Evolutionary conservation across 2,329 filamentous ascomycete genomes (phyloP), one percentile per base, ranked within the genome.

Genomic region (Cordyceps tenuipes): DNA sequence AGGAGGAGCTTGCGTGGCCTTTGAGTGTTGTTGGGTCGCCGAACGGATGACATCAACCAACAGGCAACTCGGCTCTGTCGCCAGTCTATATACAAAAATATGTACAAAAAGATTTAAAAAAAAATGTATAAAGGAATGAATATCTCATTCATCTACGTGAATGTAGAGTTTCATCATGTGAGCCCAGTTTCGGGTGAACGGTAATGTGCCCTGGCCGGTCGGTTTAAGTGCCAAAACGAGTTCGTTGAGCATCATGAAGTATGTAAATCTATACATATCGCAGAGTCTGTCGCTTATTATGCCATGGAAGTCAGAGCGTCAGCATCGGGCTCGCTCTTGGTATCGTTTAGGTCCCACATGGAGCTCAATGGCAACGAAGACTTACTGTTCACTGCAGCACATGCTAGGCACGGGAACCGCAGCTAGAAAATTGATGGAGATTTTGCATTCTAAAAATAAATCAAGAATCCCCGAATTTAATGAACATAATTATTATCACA

Each of bases 1-100:
- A 60, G n/a, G 41, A 51, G 12, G 51, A 55, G 15, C 47, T 64
- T 41, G 57, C 59, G 13, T 64, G 63, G 63, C 63, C 63, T 19
- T 36, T 64, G 39, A 47, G 50, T 5, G 10, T 54, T 15, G 43
- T 54, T 21, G 49, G 21, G 21, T 34, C 39, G 15, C 39, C 44
- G 5, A 19, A 15, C 15, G 47, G n/a, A 19, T 47, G 44, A 57
- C 12, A 23, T 34, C 41, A n/a, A 23, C 3, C 23, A 4, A 13
- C 12, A 23, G 12, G 39, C 15, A 58, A 23, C 47, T 19, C 49
- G 26, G 23, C 3, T 15, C 5, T 15, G 23, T 8, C 19, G 49
- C 29, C 17, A 21, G 13, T 36, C 31, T 23, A 34, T 7, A 23
- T 29, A 49, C 26, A 26, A 26, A 5, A 15, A 7, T 10, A 36